Base-by-base conservation (phyloP, 345 rosid species). In the Diplotaxis tenuifolia region DNA sequence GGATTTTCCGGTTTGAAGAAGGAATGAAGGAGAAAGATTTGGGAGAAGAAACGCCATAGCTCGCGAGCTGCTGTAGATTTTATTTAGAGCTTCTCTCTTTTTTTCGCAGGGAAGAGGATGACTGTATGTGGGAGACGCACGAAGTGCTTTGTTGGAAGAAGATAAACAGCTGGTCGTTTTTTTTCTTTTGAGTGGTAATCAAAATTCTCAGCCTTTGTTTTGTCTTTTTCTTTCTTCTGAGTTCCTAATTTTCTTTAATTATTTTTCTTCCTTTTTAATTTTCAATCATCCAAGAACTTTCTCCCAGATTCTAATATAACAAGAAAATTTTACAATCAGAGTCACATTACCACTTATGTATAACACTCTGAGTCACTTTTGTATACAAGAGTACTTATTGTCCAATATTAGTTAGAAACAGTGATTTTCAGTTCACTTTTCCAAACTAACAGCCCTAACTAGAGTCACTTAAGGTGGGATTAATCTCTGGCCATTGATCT, bases 21-120 rank as follows among this genome's bases (percentile, higher is more conserved):
- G 89, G 22, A 83, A 77, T 10, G 83, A 71, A 59, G 86, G 85
- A 45, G 93, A 90, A 55, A 90, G 85, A 65, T 90, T 89, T 4
- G 96, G 82, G 7, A 89, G 83, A 66, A 88, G 88, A 84, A 90
- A 89, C 79, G 96, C 91, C 96, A 93, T 90, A 18, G 55, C 9
- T 53, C 2, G 52, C 42, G 55, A 50, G 12, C 55, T 18, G 22
- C 4, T 53, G 0, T 18, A 6, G 21, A 9, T 4, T 50, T 9
- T 19, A 1, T 5, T 3, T 11, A 0, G n/a, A 5, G 50, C 6
- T 62, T 61, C 6, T 23, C 6, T 23, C 3, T 50, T 22, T 14
- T 20, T 75, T 68, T 67, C 5, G 0, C 86, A 8, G 49, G 21
- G 21, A 42, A 21, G 61, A 63, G 27, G 34, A 49, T 21, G 69